phyloP scores from a whole-genome alignment of 805 yeast genomes.

The Candida rishiriensis region DNA sequence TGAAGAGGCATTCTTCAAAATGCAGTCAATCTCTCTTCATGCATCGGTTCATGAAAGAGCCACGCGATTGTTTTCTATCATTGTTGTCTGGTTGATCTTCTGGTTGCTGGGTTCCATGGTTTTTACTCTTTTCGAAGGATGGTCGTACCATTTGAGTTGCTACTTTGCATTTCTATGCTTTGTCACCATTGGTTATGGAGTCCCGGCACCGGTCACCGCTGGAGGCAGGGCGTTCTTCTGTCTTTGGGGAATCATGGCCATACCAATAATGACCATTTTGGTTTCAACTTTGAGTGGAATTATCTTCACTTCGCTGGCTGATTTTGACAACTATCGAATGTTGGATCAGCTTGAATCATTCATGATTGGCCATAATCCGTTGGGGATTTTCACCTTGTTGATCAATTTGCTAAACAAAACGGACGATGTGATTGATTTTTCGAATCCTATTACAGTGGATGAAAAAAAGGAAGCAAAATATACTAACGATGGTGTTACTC shows the following conservation, averaged over 20 bases:
- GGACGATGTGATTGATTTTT: neutral
- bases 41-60: conserved; percentile 38
- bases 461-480: neutral
- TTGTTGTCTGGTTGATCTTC: conserved; percentile 46
- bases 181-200: conserved; percentile 84
- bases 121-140: conserved; percentile 55
- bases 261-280: conserved; percentile 82
- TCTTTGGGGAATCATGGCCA: conserved; percentile 76
- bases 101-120: conserved; percentile 73
- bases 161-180: conserved; percentile 76
- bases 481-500: neutral
- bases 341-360: conserved; percentile 9
- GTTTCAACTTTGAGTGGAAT: conserved; percentile 70
- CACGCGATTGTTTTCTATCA: conserved; percentile 35
- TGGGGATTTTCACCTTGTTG: conserved; percentile 4
- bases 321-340: conserved; percentile 9
- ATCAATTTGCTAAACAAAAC: conserved; percentile 1
- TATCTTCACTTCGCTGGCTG: conserved; percentile 31
- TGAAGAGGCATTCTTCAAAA: conserved; percentile 48
- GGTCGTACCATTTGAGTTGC: conserved; percentile 69
- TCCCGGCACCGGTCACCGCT: conserved; percentile 53
- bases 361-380: conserved; percentile 2
- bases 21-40: conserved; percentile 45
- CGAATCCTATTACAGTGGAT: neutral
- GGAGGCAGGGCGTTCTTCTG: conserved; percentile 74